A percentile compares a stretch with the other conserved stretches of the same genome.
Conservation (phyloP, 257 asterid genomes). For the Scutellaria minor region DNA sequence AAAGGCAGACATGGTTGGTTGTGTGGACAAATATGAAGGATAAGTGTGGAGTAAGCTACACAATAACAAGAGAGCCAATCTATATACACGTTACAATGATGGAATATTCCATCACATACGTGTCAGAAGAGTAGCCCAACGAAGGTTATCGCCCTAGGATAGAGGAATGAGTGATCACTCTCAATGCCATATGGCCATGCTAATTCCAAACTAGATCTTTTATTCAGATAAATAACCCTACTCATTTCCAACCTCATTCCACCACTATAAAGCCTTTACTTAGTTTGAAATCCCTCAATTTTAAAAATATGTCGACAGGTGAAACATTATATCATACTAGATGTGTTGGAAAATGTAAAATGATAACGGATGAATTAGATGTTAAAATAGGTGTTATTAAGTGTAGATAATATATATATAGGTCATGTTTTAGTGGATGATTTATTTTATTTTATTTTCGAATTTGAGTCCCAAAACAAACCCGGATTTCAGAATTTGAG, state of each 20-base stretch:
- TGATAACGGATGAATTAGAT: no score
- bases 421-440: no score
- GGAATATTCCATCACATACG: conserved; percentile 54
- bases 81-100: conserved; percentile 26
- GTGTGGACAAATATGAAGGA: not conserved
- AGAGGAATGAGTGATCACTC: conserved; percentile 61
- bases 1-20: conserved; percentile 75
- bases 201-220: not conserved
- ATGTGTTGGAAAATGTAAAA: no score
- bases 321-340: no score
- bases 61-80: conserved; percentile 31
- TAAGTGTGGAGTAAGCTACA: conserved; percentile 13
- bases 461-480: no score
- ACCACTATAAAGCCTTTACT: no score
- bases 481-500: no score
- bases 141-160: conserved; percentile 67
- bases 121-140: conserved; percentile 60
- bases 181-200: conserved; percentile 40
- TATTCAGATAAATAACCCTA: conserved; percentile 12
- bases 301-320: no score
- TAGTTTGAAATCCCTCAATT: no score
- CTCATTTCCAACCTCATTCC: conserved; percentile 5
- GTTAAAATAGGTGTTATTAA: no score
- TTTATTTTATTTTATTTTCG: no score
- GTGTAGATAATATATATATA: no score